Evolutionary conservation across 805 yeast genomes (phyloP), one percentile per base, ranked within the genome.

Genomic region (Candida verbasci): DNA sequence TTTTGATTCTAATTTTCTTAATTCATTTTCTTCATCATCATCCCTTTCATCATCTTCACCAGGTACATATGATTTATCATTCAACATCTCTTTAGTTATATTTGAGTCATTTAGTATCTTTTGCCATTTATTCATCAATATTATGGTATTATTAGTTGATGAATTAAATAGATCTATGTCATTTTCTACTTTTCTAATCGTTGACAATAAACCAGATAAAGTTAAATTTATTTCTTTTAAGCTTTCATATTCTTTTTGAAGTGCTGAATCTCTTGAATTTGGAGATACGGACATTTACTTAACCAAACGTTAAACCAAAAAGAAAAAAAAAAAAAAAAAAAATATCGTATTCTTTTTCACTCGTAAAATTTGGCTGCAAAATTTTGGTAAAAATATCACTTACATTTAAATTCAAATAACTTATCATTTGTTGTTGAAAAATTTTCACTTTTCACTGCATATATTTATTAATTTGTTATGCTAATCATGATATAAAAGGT

Each of bases 81-180:
- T 31, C 16, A 31, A 24, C 34, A 31, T 31, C 3, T 31, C 34
- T 16, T 31, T 31, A 3, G 34, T 31, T 17, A 22, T 6, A 24
- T 14, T 23, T 16, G 34, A 31, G n/a, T 31, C 34, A n/a, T 31
- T 31, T 17, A 31, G 24, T 15, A 31, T 31, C 9, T 31, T 24
- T 17, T 4, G 28, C 36, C 36, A 33, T 33, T 33, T 33, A 15
- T 33, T 24, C 20, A 33, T 25, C 11, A 33, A 33, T 9, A 33
- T 33, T 17, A 33, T n/a, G 3, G 30, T 25, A 20, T 33, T 33
- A 22, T 24, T 33, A 17, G 24, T 26, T 15, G 30, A 24, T 9
- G 36, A 18, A 33, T 33, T 33, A 21, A 33, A 25, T 17, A 25
- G 30, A 10, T 24, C 7, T 9, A 33, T 25, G 17, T 33, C 36